Conservation (phyloP, 2,329 filamentous ascomycete species). For the Phaeosphaeria sp. region DNA sequence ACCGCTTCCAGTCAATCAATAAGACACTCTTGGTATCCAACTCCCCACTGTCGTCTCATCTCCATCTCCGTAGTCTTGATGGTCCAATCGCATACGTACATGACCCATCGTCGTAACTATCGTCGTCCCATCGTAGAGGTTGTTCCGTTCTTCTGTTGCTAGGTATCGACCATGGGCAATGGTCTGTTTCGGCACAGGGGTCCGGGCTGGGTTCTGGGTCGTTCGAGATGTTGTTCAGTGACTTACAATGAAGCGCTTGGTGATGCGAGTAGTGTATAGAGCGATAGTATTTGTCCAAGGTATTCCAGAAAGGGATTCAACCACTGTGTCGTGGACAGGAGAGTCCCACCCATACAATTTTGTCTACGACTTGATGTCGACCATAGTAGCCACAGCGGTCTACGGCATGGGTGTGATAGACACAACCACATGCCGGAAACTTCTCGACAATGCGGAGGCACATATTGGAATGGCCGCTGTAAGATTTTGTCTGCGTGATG, state of each 20-base stretch:
- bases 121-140: too few species aligned
- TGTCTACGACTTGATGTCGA: slow-evolving; percentile 38
- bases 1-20: too few species aligned
- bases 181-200: too few species aligned
- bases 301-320: not conserved
- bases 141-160: too few species aligned
- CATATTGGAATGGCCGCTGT: slow-evolving; percentile 26
- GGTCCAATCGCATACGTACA: too few species aligned
- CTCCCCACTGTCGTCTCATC: too few species aligned
- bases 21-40: too few species aligned
- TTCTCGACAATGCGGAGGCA: slow-evolving; percentile 46
- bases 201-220: not conserved
- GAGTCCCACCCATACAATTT: slow-evolving; percentile 39
- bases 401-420: slow-evolving; percentile 45
- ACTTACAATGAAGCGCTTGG: not conserved
- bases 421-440: slow-evolving; percentile 47
- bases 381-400: slow-evolving; percentile 43
- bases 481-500: not conserved
- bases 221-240: not conserved
- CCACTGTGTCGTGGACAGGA: slow-evolving; percentile 29
- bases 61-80: too few species aligned
- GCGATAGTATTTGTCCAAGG: not conserved
- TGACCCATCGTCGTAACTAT: too few species aligned
- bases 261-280: not conserved
- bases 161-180: too few species aligned